phyloP scores from a whole-genome alignment of 106 monocot species.

The Xerophyta viscosa region DNA sequence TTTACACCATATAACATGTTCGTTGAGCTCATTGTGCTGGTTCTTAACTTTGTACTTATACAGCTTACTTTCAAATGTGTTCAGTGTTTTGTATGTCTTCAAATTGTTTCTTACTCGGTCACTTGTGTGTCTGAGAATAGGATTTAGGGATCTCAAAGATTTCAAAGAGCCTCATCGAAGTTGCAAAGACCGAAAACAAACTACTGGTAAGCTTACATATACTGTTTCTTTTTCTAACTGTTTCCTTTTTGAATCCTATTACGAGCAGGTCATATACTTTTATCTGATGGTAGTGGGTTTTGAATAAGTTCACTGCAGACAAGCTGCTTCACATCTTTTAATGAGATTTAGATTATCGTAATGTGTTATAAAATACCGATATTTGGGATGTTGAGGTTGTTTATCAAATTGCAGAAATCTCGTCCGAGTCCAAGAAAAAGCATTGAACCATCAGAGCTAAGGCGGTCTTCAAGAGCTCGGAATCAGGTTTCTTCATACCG shows the following conservation, averaged over 20 bases:
- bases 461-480: slow-evolving; percentile 45
- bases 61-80: no score
- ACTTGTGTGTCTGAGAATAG: slow-evolving; percentile 10
- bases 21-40: no score
- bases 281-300: no score
- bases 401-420: slow-evolving; percentile 22
- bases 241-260: neutral
- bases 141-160: slow-evolving; percentile 42
- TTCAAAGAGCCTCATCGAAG: slow-evolving; percentile 40
- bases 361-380: no score
- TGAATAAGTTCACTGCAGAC: no score
- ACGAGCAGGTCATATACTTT: no score
- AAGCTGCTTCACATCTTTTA: no score
- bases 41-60: no score
- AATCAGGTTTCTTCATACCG: slow-evolving; percentile 26
- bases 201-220: slow-evolving; percentile 18
- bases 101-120: no score
- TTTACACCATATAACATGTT: no score
- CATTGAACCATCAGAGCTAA: slow-evolving; percentile 24
- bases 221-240: neutral
- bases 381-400: neutral
- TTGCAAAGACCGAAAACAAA: slow-evolving; percentile 31
- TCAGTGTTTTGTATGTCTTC: no score
- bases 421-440: slow-evolving; percentile 30
- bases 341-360: no score